These are phyloP conservation scores for Populus hybrid DNA, from an alignment of 441 rosid genomes.

Conservation along the genomic window DNA sequence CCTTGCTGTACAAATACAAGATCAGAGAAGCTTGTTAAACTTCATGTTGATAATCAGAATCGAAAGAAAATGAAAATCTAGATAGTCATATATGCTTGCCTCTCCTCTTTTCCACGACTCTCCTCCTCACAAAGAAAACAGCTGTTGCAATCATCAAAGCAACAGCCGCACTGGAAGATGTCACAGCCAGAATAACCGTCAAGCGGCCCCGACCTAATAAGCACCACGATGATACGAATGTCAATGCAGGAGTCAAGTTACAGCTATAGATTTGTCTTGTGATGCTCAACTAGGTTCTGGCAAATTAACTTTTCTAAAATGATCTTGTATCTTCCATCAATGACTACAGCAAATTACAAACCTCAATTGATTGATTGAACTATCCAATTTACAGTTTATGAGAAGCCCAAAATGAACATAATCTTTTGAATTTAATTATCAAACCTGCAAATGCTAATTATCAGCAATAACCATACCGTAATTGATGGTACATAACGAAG, in stretches of 20 bases:
- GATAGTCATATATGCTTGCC: conserved; percentile 32
- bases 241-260: background rate
- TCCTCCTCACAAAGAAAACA: conserved; percentile 42
- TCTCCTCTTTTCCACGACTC: conserved; percentile 36
- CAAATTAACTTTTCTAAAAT: background rate
- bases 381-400: too few relatives aligned
- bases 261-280: background rate
- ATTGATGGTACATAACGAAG: background rate
- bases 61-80: background rate
- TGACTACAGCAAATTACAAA: background rate
- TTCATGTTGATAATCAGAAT: background rate
- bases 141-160: conserved; percentile 33
- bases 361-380: background rate
- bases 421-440: too few relatives aligned
- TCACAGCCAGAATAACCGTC: conserved; percentile 47
- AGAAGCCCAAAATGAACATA: background rate
- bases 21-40: background rate
- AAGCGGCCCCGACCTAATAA: conserved; percentile 40
- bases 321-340: background rate
- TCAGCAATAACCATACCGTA: background rate
- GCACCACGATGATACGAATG: conserved; percentile 1
- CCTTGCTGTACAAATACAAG: conserved; percentile 43
- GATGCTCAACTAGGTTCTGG: background rate
- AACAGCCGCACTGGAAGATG: conserved; percentile 45
- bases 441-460: too few relatives aligned